Evolutionary conservation across 352 stramenopile species (phyloP), one percentile per base, ranked within the genome.

Genomic region (Pythium folliculosum): DNA sequence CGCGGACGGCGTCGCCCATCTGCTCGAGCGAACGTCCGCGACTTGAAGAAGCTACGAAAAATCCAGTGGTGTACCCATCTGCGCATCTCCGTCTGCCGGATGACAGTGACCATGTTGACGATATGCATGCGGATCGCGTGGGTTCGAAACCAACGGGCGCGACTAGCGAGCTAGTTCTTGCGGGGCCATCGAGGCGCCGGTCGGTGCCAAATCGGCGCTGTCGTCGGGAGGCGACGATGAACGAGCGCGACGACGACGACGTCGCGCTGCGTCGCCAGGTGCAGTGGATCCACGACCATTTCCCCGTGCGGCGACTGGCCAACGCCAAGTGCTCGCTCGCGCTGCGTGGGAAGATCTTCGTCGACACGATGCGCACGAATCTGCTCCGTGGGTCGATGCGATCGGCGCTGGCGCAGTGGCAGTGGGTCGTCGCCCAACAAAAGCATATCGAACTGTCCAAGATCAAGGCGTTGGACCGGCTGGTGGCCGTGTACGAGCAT

Each of bases 281-380:
- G 35, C 66, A 82, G 66, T 89, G 82, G 80, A 91, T 91, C 61
- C 79, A 86, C 27, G 48, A 69, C 2, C 80, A 91, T 49, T 77
- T 89, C 12, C 82, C 82, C 0, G 73, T 91, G 40, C 57, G 84
- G 16, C 77, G 77, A 38, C 78, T 88, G 19, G 78, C 77, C 5
- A 69, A 72, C 19, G 75, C 73, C 21, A 19, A 74, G 22, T 86
- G 77, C 50, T 91, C 82, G 1, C 64, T 75, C 7, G 38, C 37
- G 47, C 58, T 91, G 23, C 80, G 82, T 0, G 67, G 67, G 5
- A 59, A 79, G 23, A 55, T 90, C 1, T 79, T 89, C 25, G 60
- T 53, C 0, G 69, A 64, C n/a, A 82, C 78, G 13, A 8, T 88
- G 48, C 7, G 57, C 0, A 69, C 76, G 32, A 66, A 80, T 37